Conservation (phyloP, 1,284 basidiomycete species). For the Fistulina hepatica region DNA sequence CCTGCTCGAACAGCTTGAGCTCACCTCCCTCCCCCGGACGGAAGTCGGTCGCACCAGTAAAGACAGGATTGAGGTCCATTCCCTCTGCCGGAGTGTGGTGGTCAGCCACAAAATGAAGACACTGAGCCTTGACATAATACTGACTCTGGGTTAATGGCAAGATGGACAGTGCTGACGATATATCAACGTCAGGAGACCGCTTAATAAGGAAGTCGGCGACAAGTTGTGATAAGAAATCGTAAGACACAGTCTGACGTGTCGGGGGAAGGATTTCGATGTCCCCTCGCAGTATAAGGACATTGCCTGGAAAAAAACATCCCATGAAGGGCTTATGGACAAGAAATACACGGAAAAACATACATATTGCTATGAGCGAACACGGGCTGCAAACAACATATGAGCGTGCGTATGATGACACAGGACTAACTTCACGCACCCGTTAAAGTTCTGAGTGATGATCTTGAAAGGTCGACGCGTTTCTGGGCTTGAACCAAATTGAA, state of each 20-base stretch:
- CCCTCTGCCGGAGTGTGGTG: slow-evolving; percentile 40
- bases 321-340: neutral
- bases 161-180: slow-evolving; percentile 69
- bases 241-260: slow-evolving; percentile 62
- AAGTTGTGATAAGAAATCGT: slow-evolving; percentile 72
- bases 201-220: slow-evolving; percentile 74
- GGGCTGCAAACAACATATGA: slow-evolving; percentile 37
- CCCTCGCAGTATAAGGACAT: slow-evolving; percentile 72
- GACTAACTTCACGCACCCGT: slow-evolving; percentile 40
- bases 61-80: slow-evolving; percentile 78
- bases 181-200: slow-evolving; percentile 48
- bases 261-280: slow-evolving; percentile 61
- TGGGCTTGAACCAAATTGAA: slow-evolving; percentile 39
- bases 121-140: slow-evolving; percentile 16
- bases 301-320: slow-evolving; percentile 39
- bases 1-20: slow-evolving; percentile 76
- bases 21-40: slow-evolving; percentile 56
- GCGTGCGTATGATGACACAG: slow-evolving; percentile 5
- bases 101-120: slow-evolving; percentile 4
- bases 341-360: neutral
- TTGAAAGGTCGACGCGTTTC: slow-evolving; percentile 31
- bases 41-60: slow-evolving; percentile 59
- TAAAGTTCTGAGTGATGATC: slow-evolving; percentile 77
- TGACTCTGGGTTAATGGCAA: slow-evolving; percentile 75
- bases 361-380: slow-evolving; percentile 42